Evolutionary conservation across 768 basidiomycete species (phyloP), one percentile per base, ranked within the genome.

Genomic region (Scleroderma bovista): DNA sequence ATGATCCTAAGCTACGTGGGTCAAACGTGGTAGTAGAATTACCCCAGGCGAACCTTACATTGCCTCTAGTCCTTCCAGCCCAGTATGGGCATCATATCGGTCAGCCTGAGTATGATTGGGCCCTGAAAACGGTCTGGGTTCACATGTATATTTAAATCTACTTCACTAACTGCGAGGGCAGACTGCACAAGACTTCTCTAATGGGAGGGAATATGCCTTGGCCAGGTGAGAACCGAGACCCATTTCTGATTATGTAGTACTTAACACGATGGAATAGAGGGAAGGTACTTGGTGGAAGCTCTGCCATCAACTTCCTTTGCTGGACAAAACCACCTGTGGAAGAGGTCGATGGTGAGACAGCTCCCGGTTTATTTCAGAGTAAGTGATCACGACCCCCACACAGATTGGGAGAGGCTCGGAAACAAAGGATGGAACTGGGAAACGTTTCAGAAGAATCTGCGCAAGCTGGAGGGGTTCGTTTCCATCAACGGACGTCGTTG

Each of bases 351-450:
- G 64, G 64, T 64, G 37, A 50, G 15, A 17, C 19, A 34, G 16
- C 19, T 17, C 17, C 31, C 10, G 20, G 6, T 23, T 6, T 40
- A 20, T 20, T 26, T 36, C 38, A 11, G 17, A 24, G 26, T 39
- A 38, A 24, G 50, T 26, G 24, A 5, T 50, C 42, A n/a, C 26
- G 15, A 33, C 12, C 13, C 4, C 34, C 34, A n/a, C 34, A 13
- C 12, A 50, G 53, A 52, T 6, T 64, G 74, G 43, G 78, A 79
- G 55, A 64, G 66, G 46, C 65, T 81, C 17, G 79, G 79, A 6
- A 80, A 80, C 50, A 66, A 69, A 1, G 78, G 78, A 6, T 81
- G 79, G 78, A 78, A 77, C 54, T 80, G 75, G 75, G 57, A 66
- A 0, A 67, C 71, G n/a, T 74, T 68, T 46, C 47, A 62, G 8